A percentile compares a stretch with the other conserved stretches of the same genome.
These are phyloP conservation scores for Brettanomyces nanus DNA, from an alignment of 805 yeast species.

Conservation along the genomic window DNA sequence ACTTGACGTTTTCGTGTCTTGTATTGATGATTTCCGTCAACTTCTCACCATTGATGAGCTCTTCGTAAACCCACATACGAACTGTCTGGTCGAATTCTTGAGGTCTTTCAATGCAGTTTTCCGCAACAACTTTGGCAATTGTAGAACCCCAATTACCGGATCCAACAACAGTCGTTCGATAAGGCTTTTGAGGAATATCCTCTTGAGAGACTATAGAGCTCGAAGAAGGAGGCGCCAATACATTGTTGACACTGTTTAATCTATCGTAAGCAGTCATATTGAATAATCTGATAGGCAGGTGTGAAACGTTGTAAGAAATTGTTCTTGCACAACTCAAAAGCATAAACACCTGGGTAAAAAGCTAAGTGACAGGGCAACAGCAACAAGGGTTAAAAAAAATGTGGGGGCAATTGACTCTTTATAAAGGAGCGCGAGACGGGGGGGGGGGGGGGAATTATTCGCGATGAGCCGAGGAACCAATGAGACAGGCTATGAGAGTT, in stretches of 20 bases:
- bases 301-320: background rate
- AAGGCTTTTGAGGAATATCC: slow-evolving; percentile 26
- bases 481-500: no score
- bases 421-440: no score
- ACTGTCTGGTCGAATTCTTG: slow-evolving; percentile 65
- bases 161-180: slow-evolving; percentile 72
- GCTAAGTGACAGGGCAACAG: no score
- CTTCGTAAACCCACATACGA: slow-evolving; percentile 97
- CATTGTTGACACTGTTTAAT: slow-evolving; percentile 6
- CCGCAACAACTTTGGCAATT: slow-evolving; percentile 91
- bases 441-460: no score
- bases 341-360: no score
- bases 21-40: slow-evolving; percentile 87
- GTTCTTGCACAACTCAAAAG: background rate
- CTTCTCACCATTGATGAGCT: slow-evolving; percentile 64
- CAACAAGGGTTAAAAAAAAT: no score
- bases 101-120: slow-evolving; percentile 68
- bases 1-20: slow-evolving; percentile 88
- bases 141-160: slow-evolving; percentile 99
- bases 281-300: background rate
- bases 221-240: slow-evolving; percentile 14
- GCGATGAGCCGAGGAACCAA: no score
- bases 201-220: slow-evolving; percentile 10
- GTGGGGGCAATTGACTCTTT: no score
- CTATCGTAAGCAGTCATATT: slow-evolving; percentile 8